Base-by-base conservation (phyloP, 768 basidiomycete species). In the Psilocybe subaeruginosa region DNA sequence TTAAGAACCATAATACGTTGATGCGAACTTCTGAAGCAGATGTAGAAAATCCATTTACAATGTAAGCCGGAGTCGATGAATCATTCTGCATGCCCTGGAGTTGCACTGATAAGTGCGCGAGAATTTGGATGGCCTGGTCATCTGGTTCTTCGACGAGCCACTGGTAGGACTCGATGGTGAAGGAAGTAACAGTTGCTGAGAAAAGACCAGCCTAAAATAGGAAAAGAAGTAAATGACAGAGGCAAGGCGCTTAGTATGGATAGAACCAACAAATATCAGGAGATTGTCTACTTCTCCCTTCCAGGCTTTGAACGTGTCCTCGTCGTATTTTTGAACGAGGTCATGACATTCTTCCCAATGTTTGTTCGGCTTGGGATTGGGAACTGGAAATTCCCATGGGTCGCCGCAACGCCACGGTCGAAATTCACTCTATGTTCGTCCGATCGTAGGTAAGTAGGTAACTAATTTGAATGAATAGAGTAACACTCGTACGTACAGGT, bases 1-100 rank as follows among this genome's bases (percentile, higher is more conserved):
- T 72, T 3, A 64, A 43, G 57, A 68, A 72, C 66, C 68, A 70
- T 12, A 65, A 65, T 16, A 66, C 62, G 54, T 70, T 71, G 58
- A 71, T 66, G 12, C 69, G 65, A 19, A 69, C 57, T 11, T 55
- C 65, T 11, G 61, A 57, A 16, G 48, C 35, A 46, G 55, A 48
- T n/a, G 62, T 59, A 35, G 59, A 46, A 43, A 70, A 66, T 3
- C 59, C 43, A 7, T 23, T 31, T 14, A 35, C 37, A 51, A 35
- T 11, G n/a, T 64, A 29, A 6, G 67, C n/a, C 6, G 19, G 56
- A 19, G 41, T 56, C 16, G 65, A 48, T 9, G 16, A 14, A 48
- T 23, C 30, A 6, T 14, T 43, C 19, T 27, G 23, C 12, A 17
- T 30, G 9, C 53, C 19, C 19, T 37, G 37, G 27, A 54, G 29